phyloP scores from a whole-genome alignment of 2,329 filamentous ascomycete species.

The Aspergillus hiratsukae region DNA sequence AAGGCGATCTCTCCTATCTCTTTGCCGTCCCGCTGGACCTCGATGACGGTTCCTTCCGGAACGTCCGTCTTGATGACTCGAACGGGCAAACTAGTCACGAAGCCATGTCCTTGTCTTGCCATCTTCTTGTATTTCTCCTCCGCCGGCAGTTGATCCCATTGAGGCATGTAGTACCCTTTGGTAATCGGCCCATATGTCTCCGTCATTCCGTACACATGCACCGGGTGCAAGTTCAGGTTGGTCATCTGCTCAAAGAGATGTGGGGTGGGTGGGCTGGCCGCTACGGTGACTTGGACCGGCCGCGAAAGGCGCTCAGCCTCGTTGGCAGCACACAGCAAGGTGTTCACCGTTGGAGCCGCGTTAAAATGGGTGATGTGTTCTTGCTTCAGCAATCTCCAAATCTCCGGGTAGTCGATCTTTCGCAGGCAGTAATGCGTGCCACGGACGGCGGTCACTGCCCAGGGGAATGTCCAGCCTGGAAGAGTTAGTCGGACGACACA shows the following conservation, averaged over 20 bases:
- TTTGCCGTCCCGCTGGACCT: slow-evolving; percentile 65
- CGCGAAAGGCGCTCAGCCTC: slow-evolving; percentile 67
- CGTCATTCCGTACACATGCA: slow-evolving; percentile 85
- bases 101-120: slow-evolving; percentile 91
- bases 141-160: slow-evolving; percentile 69
- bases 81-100: slow-evolving; percentile 73
- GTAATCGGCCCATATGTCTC: slow-evolving; percentile 96
- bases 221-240: slow-evolving; percentile 75
- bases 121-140: slow-evolving; percentile 82
- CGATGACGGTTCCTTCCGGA: slow-evolving; percentile 60
- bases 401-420: slow-evolving; percentile 90
- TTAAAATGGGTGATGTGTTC: slow-evolving; percentile 93
- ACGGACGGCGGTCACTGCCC: slow-evolving; percentile 86
- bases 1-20: slow-evolving; percentile 86
- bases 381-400: slow-evolving; percentile 83
- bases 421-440: slow-evolving; percentile 94
- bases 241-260: slow-evolving; percentile 94
- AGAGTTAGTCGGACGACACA: slow-evolving; percentile 28
- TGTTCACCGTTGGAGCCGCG: slow-evolving; percentile 94
- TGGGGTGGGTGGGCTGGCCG: slow-evolving; percentile 82
- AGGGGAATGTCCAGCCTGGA: slow-evolving; percentile 75
- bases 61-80: slow-evolving; percentile 78
- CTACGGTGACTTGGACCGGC: slow-evolving; percentile 82
- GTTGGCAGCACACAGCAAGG: slow-evolving; percentile 74
- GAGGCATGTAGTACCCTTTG: slow-evolving; percentile 81